phyloP scores from a whole-genome alignment of 2,329 filamentous ascomycete species.

The Trichophyton mentagrophytes region DNA sequence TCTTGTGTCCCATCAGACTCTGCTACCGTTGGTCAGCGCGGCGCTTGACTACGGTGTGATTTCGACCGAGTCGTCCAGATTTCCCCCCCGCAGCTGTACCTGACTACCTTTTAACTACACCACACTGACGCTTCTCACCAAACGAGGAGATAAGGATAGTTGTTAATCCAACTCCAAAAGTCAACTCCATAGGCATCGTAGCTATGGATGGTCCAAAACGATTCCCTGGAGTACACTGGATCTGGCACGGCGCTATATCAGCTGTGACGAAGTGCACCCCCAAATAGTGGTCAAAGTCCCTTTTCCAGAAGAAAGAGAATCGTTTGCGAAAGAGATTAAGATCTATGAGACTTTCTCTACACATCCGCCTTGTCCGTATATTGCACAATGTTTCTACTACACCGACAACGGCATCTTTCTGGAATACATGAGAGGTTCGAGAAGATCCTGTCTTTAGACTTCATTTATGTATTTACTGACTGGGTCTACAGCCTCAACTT shows the following conservation, averaged over 20 bases:
- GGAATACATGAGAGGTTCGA: slow-evolving; percentile 20
- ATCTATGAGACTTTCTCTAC: slow-evolving; percentile 17
- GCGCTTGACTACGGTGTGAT: no score
- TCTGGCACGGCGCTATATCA: background rate
- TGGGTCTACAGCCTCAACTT: slow-evolving; percentile 5
- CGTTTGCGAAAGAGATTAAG: slow-evolving; percentile 18
- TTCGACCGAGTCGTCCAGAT: no score
- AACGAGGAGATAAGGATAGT: no score
- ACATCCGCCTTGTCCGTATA: slow-evolving; percentile 15
- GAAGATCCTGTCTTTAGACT: background rate
- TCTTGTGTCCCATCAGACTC: background rate
- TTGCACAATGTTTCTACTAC: slow-evolving; percentile 18
- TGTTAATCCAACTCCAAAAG: background rate
- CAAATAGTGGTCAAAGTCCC: slow-evolving; percentile 21
- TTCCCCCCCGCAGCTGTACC: no score
- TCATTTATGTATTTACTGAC: background rate
- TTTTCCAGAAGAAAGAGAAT: slow-evolving; percentile 15
- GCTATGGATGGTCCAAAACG: background rate
- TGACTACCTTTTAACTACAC: no score
- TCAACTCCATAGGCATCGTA: background rate
- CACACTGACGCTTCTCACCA: no score
- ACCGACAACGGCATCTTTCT: slow-evolving; percentile 19
- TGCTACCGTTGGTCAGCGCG: background rate
- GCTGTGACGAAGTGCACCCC: slow-evolving; percentile 17
- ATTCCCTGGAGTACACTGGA: background rate